Base-by-base conservation (phyloP, 2,329 filamentous ascomycete genomes). In the Penicillium sumatraense region DNA sequence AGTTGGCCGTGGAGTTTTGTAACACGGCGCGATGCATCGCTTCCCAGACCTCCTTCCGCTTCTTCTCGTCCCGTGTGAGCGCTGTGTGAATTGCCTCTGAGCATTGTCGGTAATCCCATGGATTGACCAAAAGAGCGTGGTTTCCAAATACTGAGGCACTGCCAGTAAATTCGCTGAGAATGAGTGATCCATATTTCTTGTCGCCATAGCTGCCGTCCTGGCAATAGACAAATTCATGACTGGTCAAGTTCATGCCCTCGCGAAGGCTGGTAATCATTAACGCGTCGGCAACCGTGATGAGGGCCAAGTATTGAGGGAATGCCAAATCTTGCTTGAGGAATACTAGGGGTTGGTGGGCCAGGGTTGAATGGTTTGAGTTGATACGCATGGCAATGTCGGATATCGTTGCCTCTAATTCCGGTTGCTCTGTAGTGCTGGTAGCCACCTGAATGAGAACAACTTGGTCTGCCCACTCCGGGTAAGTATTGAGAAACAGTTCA, bases 181-280 rank as follows among this genome's bases (percentile, higher is more conserved):
- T 96, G 40, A 98, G 81, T 1, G 92, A 93, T 2, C 91, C 91
- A 67, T 95, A 87, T 74, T 91, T 93, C 78, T 92, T 92, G 53
- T 87, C 79, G 2, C 82, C 80, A 58, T 85, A 81, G 62, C 84
- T 85, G 36, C 93, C 93, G 68, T 98, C 93, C 70, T 98, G 93
- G 69, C 93, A 97, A 63, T 91, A 90, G 29, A 97, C 84, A 68
- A 92, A 98, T 72, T 98, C 93, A 71, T 98, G 95, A 5, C 90
- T 93, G 0, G 93, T 97, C 53, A 98, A 77, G 71, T 97, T 98
- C 95, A 98, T 98, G 59, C 93, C 93, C 72, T 98, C 93, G 49
- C 95, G 91, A 65, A 98, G 86, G 70, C 91, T 96, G 2, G 93
- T 96, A 68, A 98, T 95, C 85, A 97, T 95, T 47, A 98, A 80